Conservation (phyloP, 345 rosid genomes). For the Aegle marmelos region DNA sequence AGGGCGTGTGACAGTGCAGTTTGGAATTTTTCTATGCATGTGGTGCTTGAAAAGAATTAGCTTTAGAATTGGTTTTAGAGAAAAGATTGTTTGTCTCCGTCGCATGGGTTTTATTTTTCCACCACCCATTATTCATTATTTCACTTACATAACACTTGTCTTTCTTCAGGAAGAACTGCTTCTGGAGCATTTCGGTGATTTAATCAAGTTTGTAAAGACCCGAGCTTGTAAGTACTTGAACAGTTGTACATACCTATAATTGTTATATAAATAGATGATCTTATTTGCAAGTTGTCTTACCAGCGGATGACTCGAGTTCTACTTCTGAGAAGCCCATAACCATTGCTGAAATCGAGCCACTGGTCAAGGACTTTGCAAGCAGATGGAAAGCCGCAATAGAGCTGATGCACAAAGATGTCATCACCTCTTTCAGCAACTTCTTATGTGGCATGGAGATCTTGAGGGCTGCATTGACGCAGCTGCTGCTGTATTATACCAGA, state of each 20-base stretch:
- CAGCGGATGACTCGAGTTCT: constrained; percentile 82
- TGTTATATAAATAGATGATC: not conserved
- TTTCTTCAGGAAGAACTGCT: constrained; percentile 82
- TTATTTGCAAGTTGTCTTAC: not conserved
- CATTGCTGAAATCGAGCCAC: constrained; percentile 72
- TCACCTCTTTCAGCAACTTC: constrained; percentile 97
- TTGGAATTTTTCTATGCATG: not conserved
- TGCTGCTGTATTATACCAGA: constrained; percentile 88
- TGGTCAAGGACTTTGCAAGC: constrained; percentile 84
- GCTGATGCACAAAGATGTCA: constrained; percentile 96
- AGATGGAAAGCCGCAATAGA: constrained; percentile 95
- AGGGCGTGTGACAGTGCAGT: not conserved
- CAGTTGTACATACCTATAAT: not conserved
- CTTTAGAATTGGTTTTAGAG: not conserved
- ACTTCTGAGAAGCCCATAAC: constrained; percentile 66
- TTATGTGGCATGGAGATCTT: constrained; percentile 95
- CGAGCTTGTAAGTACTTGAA: constrained; percentile 68
- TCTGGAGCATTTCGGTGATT: constrained; percentile 82
- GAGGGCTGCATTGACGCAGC: constrained; percentile 93
- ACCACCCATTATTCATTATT: not conserved
- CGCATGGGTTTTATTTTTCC: not conserved
- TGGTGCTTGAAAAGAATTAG: not conserved
- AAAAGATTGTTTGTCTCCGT: not conserved
- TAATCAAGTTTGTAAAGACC: constrained; percentile 86
- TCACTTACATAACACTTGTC: not conserved